phyloP scores from a whole-genome alignment of 176 grass and related monocot species.

The Poa annua region DNA sequence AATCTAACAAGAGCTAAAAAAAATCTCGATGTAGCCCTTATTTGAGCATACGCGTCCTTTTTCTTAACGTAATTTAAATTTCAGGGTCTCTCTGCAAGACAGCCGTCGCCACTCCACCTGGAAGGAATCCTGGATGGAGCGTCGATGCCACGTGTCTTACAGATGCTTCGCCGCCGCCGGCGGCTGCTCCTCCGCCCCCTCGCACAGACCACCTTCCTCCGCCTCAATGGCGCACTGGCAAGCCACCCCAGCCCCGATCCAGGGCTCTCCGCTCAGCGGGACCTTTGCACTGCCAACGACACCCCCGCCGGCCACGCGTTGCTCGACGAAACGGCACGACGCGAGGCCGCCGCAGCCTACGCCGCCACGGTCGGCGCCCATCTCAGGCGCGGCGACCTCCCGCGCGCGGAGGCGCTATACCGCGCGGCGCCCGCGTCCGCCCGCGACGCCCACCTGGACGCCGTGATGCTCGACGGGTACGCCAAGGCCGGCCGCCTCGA shows the following conservation, averaged over 20 bases:
- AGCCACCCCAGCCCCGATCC: background rate
- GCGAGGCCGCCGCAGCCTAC: constrained; percentile 10
- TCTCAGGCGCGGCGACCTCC: background rate
- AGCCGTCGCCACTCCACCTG: background rate
- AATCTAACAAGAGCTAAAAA: too few relatives aligned
- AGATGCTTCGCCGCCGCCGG: background rate
- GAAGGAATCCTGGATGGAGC: too few relatives aligned
- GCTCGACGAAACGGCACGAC: background rate
- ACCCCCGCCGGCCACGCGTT: background rate
- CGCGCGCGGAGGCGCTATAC: constrained; percentile 29
- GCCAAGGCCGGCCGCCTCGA: constrained; percentile 23
- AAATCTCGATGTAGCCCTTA: too few relatives aligned
- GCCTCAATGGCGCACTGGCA: background rate
- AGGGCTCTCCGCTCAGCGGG: background rate
- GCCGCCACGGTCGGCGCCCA: background rate
- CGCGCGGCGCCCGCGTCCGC: constrained; percentile 19
- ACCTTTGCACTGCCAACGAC: background rate
- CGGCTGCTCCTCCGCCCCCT: constrained; percentile 14
- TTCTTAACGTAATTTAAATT: background rate
- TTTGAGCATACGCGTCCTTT: background rate
- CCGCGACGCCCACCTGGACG: background rate
- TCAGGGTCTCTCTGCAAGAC: background rate
- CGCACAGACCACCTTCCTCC: background rate
- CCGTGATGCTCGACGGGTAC: constrained; percentile 19
- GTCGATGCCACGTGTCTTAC: background rate